Evolutionary conservation across 768 basidiomycete genomes (phyloP).

Genomic region (Fibroporia radiculosa): DNA sequence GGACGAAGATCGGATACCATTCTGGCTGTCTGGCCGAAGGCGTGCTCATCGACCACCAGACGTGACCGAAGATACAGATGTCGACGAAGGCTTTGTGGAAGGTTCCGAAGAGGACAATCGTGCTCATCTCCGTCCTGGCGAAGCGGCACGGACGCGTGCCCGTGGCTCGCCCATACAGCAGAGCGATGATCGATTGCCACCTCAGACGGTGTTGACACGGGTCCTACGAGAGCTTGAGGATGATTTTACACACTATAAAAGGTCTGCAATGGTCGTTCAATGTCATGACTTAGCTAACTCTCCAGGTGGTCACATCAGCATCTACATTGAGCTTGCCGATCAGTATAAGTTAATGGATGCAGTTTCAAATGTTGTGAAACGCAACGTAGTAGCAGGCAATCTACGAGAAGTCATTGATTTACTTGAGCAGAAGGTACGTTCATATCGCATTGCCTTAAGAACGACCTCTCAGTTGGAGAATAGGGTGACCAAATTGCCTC

Average conservation of each 20-base stretch:
- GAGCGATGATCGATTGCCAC: conserved; percentile 43
- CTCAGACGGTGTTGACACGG: conserved; percentile 79
- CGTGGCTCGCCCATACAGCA: neutral
- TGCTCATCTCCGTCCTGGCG: neutral
- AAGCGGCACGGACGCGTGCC: neutral
- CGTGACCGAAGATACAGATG: conserved; percentile 17
- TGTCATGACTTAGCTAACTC: conserved; percentile 3
- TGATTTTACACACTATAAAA: conserved; percentile 91
- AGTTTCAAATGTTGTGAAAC: conserved; percentile 68
- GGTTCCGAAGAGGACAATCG: conserved; percentile 31
- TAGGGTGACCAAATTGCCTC: conserved; percentile 94
- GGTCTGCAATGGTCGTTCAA: conserved; percentile 43
- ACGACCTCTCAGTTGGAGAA: neutral
- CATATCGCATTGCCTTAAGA: too few relatives aligned
- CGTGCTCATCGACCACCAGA: neutral
- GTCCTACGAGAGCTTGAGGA: conserved; percentile 88
- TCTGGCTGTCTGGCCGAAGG: conserved; percentile 15
- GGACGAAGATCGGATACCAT: conserved; percentile 9
- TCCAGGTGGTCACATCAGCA: conserved; percentile 35
- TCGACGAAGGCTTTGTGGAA: conserved; percentile 44
- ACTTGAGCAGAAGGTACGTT: conserved; percentile 79
- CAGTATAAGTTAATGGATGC: conserved; percentile 90
- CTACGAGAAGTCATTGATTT: conserved; percentile 87
- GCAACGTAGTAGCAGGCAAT: conserved; percentile 83
- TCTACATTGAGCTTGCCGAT: conserved; percentile 86